Base-by-base conservation (phyloP, 257 asterid species). In the Solanum verrucosum region DNA sequence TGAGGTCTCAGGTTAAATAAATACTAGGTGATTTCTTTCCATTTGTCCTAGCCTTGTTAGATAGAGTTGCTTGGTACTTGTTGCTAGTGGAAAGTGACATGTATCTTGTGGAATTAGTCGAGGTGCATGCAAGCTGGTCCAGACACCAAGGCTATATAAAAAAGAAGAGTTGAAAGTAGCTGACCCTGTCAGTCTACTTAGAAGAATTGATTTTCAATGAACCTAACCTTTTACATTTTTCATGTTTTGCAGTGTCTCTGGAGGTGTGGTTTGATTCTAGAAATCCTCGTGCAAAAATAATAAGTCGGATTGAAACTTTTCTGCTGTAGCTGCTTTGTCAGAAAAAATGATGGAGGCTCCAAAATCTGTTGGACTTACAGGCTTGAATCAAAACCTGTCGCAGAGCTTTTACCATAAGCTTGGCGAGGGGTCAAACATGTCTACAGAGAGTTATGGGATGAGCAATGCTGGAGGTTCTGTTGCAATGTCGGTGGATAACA, bases 381-480 rank as follows among this genome's bases (percentile, higher is more conserved):
- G 91, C 90, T 92, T 95, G 79, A 96, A 93, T 89, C 92, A 90
- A 89, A 95, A 92, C 92, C 95, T 94, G 75, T 89, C 98, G 1
- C 98, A 95, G 83, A 93, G 93, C 88, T 93, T 96, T 89, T 94
- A 96, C 92, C 96, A 92, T 91, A 96, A 95, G 95, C 97, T 96
- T 71, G 91, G 94, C 14, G 99, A 96, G 93, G 99, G 98, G 18
- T 94, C 99, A 42, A 91, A 94, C 91, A 94, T 96, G 97, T 96
- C 99, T 1, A 87, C 89, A 2, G 99, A 96, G 77, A 96, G 99
- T 92, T 95, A 90, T 56, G 96, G 94, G 88, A 71, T 93, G 98
- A 96, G 97, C 94, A 95, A 90, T 72, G 98, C 96, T 23, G 98
- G 98, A 87, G 98, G 98, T 42, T 95, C 99, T n/a, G 96, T 95